Evolutionary conservation across 352 stramenopile genomes (phyloP), one percentile per base, ranked within the genome.

Genomic region (Globisporangium spinosum): DNA sequence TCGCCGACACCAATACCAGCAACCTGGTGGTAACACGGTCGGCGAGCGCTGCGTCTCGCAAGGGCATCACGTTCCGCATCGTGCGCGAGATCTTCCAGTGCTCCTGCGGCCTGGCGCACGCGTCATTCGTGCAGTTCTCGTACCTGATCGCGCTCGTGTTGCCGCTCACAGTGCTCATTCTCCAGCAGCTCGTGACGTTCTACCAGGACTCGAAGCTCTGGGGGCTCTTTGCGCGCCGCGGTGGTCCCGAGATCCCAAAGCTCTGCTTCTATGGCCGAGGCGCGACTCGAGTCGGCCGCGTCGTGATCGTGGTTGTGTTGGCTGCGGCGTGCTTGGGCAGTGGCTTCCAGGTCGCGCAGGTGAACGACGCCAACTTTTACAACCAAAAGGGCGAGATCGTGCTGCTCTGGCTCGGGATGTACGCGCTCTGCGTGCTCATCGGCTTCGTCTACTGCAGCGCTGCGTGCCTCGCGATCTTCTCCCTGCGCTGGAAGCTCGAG

Each of bases 101-200:
- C 35, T 65, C 77, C 25, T 90, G 82, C 43, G 82, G 82, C 4
- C 62, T 87, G 35, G 55, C 62, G 12, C 70, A 86, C 54, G 65
- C 74, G 62, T 60, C 71, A 8, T 83, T 80, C 6, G 80, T 83
- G 29, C 53, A 76, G 43, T 70, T 80, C 35, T 73, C 82, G 23
- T 72, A 83, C 32, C 27, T 84, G 12, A 77, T 86, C 61, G 79
- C 73, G 23, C 64, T 71, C 5, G 69, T 67, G 2, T 63, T 90
- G 22, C 79, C 82, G 1, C 27, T 86, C 1, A 49, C 71, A 22
- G 69, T 79, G 23, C 61, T 87, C 25, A n/a, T 85, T 9, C 69
- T 78, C 4, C 75, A 90, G 65, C 77, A 83, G 38, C 62, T 89
- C 29, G 82, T 89, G 32, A 87, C 78, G 22, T 86, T 90, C 69